Base-by-base conservation (phyloP, 2,329 filamentous ascomycete genomes). In the Cladosporium velox region DNA sequence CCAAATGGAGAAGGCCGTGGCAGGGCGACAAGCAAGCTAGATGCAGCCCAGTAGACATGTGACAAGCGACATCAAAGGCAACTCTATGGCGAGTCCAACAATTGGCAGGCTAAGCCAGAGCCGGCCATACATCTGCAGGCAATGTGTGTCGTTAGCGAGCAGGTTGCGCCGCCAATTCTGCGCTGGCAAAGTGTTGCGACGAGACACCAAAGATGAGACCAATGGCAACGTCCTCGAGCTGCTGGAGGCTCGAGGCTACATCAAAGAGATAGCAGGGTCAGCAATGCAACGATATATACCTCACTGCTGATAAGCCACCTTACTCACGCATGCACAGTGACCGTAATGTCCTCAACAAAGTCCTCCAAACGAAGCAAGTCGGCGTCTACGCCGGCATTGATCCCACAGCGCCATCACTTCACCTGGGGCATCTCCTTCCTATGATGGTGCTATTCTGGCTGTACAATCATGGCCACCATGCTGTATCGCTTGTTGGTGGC, bases 381-480 rank as follows among this genome's bases (percentile, higher is more conserved):
- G 90, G 89, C 68, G 88, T 86, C 67, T 96, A 96, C 73, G 90
- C 91, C 63, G 92, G 92, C 71, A 87, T 95, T 73, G 92, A 96
- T 74, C 91, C 92, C 5, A 95, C 92, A 0, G 91, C 91, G 15
- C 82, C 87, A 65, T 95, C 91, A 2, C 81, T 95, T 67, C 92
- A 96, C 73, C 82, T 95, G 57, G 92, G 92, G 66, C 91, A 96
- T 74, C 82, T 96, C 6, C 82, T 95, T 15, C 90, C 92, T 26
- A 82, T 94, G 64, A 95, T 95, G 91, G 87, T 90, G 18, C 81
- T 94, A 28, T 93, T 92, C 79, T 94, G 91, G 90, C 86, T 93
- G 82, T 92, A 92, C 79, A 82, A 93, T 70, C 83, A 93, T 74
- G 91, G 92, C 28, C 89, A 90, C 76, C 82, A 86, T 35, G 84